These are phyloP conservation scores for Apiospora koreana DNA, from an alignment of 2,329 filamentous ascomycete species.

Conservation along the genomic window DNA sequence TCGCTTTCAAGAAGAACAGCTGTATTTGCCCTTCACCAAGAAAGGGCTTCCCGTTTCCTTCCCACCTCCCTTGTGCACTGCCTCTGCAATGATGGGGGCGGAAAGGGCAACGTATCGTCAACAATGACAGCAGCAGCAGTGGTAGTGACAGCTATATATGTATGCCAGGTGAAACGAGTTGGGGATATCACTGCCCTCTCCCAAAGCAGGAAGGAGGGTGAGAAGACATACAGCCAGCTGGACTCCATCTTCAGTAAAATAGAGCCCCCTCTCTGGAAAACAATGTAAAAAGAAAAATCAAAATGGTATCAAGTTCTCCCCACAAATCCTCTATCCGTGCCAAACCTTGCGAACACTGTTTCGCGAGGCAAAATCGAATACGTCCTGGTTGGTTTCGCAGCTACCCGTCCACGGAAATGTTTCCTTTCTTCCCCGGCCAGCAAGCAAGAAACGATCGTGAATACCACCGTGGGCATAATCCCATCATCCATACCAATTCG, in stretches of 20 bases:
- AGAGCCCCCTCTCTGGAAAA: background rate
- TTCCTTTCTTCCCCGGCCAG: background rate
- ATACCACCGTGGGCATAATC: background rate
- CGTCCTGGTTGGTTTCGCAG: background rate
- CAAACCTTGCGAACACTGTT: background rate
- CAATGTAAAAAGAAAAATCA: background rate
- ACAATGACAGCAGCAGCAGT: background rate
- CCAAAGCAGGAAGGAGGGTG: background rate
- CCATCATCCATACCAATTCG: background rate
- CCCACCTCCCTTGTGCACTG: too few relatives aligned
- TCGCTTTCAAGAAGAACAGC: background rate
- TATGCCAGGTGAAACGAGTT: background rate
- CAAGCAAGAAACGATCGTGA: conserved; percentile 1
- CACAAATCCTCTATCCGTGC: conserved; percentile 3
- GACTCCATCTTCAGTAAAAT: background rate
- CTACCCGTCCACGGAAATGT: background rate
- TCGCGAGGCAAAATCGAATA: background rate
- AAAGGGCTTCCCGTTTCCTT: background rate
- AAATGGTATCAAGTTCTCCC: conserved; percentile 10
- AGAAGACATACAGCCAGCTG: background rate
- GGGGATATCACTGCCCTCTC: background rate
- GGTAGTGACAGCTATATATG: background rate
- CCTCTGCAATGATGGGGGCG: background rate
- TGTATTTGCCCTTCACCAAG: background rate
- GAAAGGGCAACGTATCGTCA: background rate